Evolutionary conservation across 805 yeast species (phyloP), one percentile per base, ranked within the genome.

Genomic region (Kuraishia borneana): DNA sequence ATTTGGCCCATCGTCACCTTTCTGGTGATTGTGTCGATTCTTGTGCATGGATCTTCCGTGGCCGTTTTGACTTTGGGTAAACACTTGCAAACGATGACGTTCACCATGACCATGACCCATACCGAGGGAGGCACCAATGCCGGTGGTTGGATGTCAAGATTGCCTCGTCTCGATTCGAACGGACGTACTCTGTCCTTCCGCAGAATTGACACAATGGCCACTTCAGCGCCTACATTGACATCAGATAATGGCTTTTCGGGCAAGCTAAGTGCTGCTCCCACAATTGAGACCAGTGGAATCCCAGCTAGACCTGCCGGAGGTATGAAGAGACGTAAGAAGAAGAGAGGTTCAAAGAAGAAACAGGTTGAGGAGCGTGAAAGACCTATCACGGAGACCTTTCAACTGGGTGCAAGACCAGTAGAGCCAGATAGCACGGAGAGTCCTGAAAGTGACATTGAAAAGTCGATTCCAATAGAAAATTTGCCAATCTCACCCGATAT

Each of bases 51-150:
- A 4, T 70, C 78, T 0, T 70, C 78, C 0, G 76, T 70, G 10
- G 73, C 76, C 1, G 74, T 70, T 3, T 45, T 68, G 30, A 67
- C 84, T 4, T 60, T 80, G 17, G 97, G 98, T 32, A 82, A 78
- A 48, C 81, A 89, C 38, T 68, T 89, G 53, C 87, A 88, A 60
- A 80, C 94, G 34, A 83, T 92, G 78, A 84, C 95, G 2, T 73
- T 89, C 46, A 83, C 96, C 2, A 83, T 88, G 80, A 74, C 96
- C 0, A 80, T 84, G 51, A 85, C 95, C 16, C 72, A 74, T 19
- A 74, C 72, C 18, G 78, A 76, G 39, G 71, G 68, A 14, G 55
- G 62, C 53, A 58, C 65, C 27, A 61, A 68, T 43, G 68, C 70
- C 16, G 65, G 78, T 6, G 63, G 81, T 20, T 83, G 96, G 96